These are phyloP conservation scores for Boletus smithii DNA, from an alignment of 1,284 basidiomycete species.

Conservation along the genomic window DNA sequence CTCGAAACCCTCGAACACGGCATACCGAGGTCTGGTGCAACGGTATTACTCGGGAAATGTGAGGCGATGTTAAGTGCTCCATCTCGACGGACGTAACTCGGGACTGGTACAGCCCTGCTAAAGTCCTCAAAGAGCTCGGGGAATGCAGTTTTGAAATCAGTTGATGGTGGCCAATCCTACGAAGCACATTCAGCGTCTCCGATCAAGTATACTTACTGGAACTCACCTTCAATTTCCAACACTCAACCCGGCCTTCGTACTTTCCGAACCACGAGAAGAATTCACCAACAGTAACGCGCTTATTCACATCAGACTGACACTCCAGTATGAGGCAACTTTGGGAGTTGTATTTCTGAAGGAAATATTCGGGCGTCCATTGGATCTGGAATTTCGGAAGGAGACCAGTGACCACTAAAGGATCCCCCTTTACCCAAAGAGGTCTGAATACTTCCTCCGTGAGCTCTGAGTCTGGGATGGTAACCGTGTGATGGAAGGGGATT, in stretches of 20 bases:
- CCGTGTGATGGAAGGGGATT: slow-evolving; percentile 45
- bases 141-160: slow-evolving; percentile 80
- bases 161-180: slow-evolving; percentile 88
- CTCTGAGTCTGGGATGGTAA: slow-evolving; percentile 46
- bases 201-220: slow-evolving; percentile 24
- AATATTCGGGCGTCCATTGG: slow-evolving; percentile 80
- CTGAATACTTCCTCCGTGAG: slow-evolving; percentile 65
- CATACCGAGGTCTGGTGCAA: slow-evolving; percentile 83
- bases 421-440: slow-evolving; percentile 66
- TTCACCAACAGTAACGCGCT: slow-evolving; percentile 61
- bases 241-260: slow-evolving; percentile 52
- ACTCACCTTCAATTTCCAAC: slow-evolving; percentile 77
- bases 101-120: slow-evolving; percentile 77
- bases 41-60: slow-evolving; percentile 81
- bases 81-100: slow-evolving; percentile 84
- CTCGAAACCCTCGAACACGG: slow-evolving; percentile 2
- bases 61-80: slow-evolving; percentile 85
- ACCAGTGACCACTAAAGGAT: slow-evolving; percentile 74
- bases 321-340: slow-evolving; percentile 75
- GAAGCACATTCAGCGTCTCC: slow-evolving; percentile 5
- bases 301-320: slow-evolving; percentile 69
- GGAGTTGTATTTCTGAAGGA: slow-evolving; percentile 65
- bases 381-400: slow-evolving; percentile 59
- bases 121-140: slow-evolving; percentile 91
- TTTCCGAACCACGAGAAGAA: slow-evolving; percentile 83